Conservation (phyloP, 352 stramenopile genomes). For the Globisporangium okanoganense region DNA sequence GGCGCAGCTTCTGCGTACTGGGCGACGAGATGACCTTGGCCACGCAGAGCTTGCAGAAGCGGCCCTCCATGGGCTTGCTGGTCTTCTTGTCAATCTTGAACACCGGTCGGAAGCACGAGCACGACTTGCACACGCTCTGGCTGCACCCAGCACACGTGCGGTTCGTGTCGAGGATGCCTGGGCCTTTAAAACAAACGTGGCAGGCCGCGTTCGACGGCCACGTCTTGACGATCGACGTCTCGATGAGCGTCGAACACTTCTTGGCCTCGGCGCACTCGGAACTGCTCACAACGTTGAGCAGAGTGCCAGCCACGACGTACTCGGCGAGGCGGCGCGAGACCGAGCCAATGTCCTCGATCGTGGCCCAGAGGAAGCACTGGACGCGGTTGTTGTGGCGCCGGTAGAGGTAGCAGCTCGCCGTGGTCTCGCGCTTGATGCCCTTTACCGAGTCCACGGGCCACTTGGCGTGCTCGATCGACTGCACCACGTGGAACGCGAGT, state of each 20-base stretch:
- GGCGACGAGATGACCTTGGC: constrained; percentile 3
- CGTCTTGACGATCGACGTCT: constrained; percentile 13
- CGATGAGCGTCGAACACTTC: constrained; percentile 7
- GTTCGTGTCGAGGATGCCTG: constrained; percentile 18
- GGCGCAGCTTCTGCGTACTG: constrained; percentile 10
- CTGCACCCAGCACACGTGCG: constrained; percentile 30
- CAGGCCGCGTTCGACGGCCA: constrained; percentile 36
- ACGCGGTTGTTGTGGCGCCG: constrained; percentile 26
- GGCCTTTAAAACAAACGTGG: constrained; percentile 14
- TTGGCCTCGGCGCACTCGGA: constrained; percentile 15
- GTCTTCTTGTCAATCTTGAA: constrained; percentile 16
- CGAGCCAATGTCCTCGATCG: constrained; percentile 20
- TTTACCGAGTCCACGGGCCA: constrained; percentile 42
- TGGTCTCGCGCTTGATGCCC: constrained; percentile 41
- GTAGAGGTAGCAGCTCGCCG: constrained; percentile 48
- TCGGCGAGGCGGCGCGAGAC: constrained; percentile 11
- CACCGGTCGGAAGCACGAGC: constrained; percentile 12
- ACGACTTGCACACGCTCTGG: constrained; percentile 38
- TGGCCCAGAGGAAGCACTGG: constrained; percentile 33
- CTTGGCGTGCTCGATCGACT: constrained; percentile 55
- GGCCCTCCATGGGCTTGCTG: constrained; percentile 5
- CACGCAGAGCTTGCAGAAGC: constrained; percentile 15
- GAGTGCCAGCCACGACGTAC: constrained; percentile 21
- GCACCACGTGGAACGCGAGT: constrained; percentile 46
- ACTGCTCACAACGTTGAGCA: constrained; percentile 16